Base-by-base conservation (phyloP, 352 stramenopile genomes). In the Peronospora belbahrii region DNA sequence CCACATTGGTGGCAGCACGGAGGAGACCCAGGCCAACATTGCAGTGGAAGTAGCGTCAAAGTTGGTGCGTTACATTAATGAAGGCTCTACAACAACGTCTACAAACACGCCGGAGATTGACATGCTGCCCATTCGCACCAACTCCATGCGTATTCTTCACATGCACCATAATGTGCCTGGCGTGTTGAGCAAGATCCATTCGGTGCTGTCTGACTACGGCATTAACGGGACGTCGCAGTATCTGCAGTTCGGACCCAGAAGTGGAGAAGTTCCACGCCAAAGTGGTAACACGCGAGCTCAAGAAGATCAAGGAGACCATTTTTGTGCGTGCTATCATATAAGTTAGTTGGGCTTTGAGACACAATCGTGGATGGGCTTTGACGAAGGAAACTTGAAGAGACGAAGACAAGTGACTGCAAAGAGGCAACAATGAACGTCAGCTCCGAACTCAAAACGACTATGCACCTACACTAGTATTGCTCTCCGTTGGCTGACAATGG, bases 1-100 rank as follows among this genome's bases (percentile, higher is more conserved):
- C 2, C 95, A 98, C 59, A 93, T 98, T 53, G 95, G 95, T 37
- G 95, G 93, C 14, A 97, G 84, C 42, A 98, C 95, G 7, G 89
- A 95, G 57, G 95, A 98, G 65, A 93, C 95, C 1, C 92, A 98
- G 73, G 89, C 94, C 22, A 92, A 92, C 61, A 89, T 92, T 48
- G 80, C 80, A 8, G 75, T 87, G 19, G 79, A 91, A 56, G 79
- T 91, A 22, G 76, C 79, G 3, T 77, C 61, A 9, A 91, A 91
- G 47, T 56, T 91, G 17, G 74, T 91, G 53, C 79, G 76, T 13
- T 91, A 86, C 61, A 71, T 91, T 19, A 88, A 91, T 64, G 66
- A 85, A 22, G 79, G 79, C 43, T 80, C 76, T 62, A 91, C 76
- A 18, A 85, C 71, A 10, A 87, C 74, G 38, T 85, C 74, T 38